Evolutionary conservation across 2,329 filamentous ascomycete genomes (phyloP).

Genomic region (Fusarium sp.): DNA sequence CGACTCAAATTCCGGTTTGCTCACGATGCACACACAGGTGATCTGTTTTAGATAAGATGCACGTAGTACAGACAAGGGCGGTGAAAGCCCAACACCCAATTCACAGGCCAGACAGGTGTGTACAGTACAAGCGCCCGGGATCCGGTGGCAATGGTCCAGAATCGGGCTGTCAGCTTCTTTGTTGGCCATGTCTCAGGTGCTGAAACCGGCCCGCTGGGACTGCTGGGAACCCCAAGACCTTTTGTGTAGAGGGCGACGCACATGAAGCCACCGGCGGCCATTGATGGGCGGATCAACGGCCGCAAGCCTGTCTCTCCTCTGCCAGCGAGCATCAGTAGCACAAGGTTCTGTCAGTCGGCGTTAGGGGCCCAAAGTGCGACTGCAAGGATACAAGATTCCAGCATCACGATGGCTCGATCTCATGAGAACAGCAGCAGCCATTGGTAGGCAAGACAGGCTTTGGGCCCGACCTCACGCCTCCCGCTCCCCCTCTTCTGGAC

Average conservation of each 20-base stretch:
- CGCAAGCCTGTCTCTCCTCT: neutral
- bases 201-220: slow-evolving; percentile 33
- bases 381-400: slow-evolving; percentile 3
- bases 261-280: neutral
- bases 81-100: neutral
- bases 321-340: neutral
- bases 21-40: neutral
- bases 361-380: slow-evolving; percentile 1
- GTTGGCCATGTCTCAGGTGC: slow-evolving; percentile 33
- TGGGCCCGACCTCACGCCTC: slow-evolving; percentile 5
- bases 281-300: slow-evolving; percentile 28
- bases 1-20: neutral
- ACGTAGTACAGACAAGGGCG: neutral
- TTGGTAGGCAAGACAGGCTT: neutral
- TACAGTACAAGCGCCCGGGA: slow-evolving; percentile 25
- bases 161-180: neutral
- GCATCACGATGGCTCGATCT: slow-evolving; percentile 17
- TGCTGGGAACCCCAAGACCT: slow-evolving; percentile 26
- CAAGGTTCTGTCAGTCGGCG: slow-evolving; percentile 17
- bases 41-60: neutral
- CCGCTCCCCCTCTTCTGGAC: slow-evolving; percentile 14
- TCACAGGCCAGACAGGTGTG: neutral
- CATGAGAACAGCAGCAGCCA: neutral
- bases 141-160: slow-evolving; percentile 13
- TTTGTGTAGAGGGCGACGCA: neutral